A percentile compares a stretch with the other conserved stretches of the same genome.
Evolutionary conservation across 1,284 basidiomycete genomes (phyloP).

Genomic region (Marasmius oreades): DNA sequence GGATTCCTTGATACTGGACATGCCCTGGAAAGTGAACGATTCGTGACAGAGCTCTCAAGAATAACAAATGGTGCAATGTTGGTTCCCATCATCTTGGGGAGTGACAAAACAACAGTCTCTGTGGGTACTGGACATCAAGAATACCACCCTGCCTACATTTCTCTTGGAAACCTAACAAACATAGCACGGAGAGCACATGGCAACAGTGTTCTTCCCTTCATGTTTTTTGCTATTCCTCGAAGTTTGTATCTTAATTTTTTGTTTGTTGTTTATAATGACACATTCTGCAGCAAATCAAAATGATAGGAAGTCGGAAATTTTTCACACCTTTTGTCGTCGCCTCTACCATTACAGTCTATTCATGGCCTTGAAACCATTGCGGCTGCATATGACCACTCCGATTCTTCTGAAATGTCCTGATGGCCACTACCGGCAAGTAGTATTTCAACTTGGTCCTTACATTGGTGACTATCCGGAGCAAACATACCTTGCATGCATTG

Average conservation of each 20-base stretch:
- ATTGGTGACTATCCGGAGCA: slow-evolving; percentile 16
- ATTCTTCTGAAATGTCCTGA: too few species aligned
- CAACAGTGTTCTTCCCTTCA: slow-evolving; percentile 13
- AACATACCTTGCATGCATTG: slow-evolving; percentile 7
- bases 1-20: too few species aligned
- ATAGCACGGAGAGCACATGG: slow-evolving; percentile 14
- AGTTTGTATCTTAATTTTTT: slow-evolving; percentile 7
- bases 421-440: slow-evolving; percentile 10
- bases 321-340: not conserved
- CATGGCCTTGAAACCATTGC: not conserved
- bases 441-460: slow-evolving; percentile 10
- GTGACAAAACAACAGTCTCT: slow-evolving; percentile 25
- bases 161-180: slow-evolving; percentile 21
- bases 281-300: not conserved
- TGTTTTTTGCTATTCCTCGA: slow-evolving; percentile 19
- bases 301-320: not conserved
- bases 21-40: too few species aligned
- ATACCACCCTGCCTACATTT: slow-evolving; percentile 22
- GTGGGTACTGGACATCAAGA: slow-evolving; percentile 22
- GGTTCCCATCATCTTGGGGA: slow-evolving; percentile 19
- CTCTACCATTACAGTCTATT: not conserved
- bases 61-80: slow-evolving; percentile 9
- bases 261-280: too few species aligned
- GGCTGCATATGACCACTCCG: slow-evolving; percentile 7
- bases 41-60: not conserved